A percentile compares a stretch with the other conserved stretches of the same genome.
phyloP scores from a whole-genome alignment of 768 basidiomycete species.

The Macrolepiota dolichaula region DNA sequence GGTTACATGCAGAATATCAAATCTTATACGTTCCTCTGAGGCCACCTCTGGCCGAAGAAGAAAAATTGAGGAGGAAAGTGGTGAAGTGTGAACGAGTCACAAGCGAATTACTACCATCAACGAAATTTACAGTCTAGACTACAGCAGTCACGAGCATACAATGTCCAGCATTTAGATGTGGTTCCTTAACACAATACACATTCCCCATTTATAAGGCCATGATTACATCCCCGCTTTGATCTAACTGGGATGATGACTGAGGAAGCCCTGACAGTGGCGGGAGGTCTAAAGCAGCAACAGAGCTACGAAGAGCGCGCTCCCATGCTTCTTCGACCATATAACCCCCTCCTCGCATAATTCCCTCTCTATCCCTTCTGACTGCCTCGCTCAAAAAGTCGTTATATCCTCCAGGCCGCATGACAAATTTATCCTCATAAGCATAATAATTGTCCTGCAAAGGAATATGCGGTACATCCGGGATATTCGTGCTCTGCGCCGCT shows the following conservation, averaged over 20 bases:
- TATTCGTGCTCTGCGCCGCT: constrained; percentile 58
- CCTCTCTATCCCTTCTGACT: constrained; percentile 71
- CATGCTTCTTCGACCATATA: constrained; percentile 82
- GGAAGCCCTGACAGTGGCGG: constrained; percentile 39
- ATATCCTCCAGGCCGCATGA: constrained; percentile 52
- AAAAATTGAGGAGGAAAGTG: constrained; percentile 46
- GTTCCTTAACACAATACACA: constrained; percentile 3
- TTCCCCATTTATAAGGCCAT: constrained; percentile 28
- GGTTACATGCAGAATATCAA: constrained; percentile 69
- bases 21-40: constrained; percentile 80
- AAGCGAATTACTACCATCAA: neutral
- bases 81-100: constrained; percentile 29
- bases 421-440: constrained; percentile 67
- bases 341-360: constrained; percentile 80
- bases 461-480: constrained; percentile 79
- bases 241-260: constrained; percentile 14
- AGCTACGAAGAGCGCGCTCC: constrained; percentile 73
- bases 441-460: constrained; percentile 77
- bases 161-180: neutral
- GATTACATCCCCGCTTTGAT: constrained; percentile 39
- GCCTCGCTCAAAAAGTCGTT: constrained; percentile 74
- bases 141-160: neutral
- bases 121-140: neutral
- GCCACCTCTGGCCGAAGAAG: constrained; percentile 50
- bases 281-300: constrained; percentile 72